Percentiles rank a stretch among this genome's conserved stretches.
These are phyloP conservation scores for Tulasnella sp. DNA, from an alignment of 768 basidiomycete genomes.

Conservation along the genomic window DNA sequence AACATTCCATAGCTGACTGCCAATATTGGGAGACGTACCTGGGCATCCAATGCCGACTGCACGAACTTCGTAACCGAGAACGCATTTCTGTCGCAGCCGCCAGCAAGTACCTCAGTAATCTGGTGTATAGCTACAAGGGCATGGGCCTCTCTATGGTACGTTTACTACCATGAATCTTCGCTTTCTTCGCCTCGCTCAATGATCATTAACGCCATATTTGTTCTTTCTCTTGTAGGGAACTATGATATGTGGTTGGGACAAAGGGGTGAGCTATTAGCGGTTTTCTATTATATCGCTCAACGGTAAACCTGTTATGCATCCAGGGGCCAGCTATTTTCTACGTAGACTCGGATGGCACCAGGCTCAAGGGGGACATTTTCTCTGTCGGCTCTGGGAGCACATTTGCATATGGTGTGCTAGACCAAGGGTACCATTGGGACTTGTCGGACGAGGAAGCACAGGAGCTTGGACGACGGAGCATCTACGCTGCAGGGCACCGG, in stretches of 20 bases:
- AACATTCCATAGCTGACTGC: conserved; percentile 59
- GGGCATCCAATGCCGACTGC: conserved; percentile 92
- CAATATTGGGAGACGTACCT: conserved; percentile 99
- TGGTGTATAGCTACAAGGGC: conserved; percentile 96
- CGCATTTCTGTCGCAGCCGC: conserved; percentile 99
- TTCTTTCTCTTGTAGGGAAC: conserved; percentile 55
- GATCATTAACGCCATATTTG: not conserved
- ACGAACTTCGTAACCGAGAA: conserved; percentile 92
- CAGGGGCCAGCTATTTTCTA: conserved; percentile 92
- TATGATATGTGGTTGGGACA: conserved; percentile 99
- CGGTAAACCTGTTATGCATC: not conserved
- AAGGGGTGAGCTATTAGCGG: conserved; percentile 75
- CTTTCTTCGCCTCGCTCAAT: not conserved
- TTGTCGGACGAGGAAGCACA: conserved; percentile 86
- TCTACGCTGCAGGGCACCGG: conserved; percentile 94
- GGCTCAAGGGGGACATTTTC: conserved; percentile 94
- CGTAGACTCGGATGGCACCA: conserved; percentile 93
- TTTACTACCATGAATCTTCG: too few species aligned
- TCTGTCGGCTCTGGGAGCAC: conserved; percentile 98
- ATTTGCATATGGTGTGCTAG: conserved; percentile 97
- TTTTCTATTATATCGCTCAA: not conserved
- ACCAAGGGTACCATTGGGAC: conserved; percentile 93
- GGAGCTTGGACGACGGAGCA: conserved; percentile 85
- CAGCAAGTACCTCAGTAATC: conserved; percentile 92
- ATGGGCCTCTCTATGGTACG: conserved; percentile 99